Base-by-base conservation (phyloP, 257 asterid genomes). In the Cynanchum wilfordii region DNA sequence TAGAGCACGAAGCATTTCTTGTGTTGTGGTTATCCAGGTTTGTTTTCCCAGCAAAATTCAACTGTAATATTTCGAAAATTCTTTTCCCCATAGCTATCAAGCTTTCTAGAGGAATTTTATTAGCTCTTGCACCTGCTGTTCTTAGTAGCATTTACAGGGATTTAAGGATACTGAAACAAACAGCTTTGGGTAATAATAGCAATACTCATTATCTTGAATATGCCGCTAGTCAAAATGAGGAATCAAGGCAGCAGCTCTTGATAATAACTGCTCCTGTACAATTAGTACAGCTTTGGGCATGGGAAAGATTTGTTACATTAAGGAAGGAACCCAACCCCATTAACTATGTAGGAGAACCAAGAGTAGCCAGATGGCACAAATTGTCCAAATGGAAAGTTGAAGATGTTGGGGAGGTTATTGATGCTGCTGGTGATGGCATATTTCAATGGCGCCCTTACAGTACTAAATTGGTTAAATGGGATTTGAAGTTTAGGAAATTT, bases 271-370 rank as follows among this genome's bases (percentile, higher is more conserved):
- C 82, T 1, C 87, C 85, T 0, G 69, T 84, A 69, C 62, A 71
- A 19, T 56, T 84, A 38, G 81, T 86, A 33, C 84, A 86, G 75
- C 72, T 82, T 58, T 86, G 90, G 90, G 85, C 68, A 19, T 82
- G 88, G 90, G 87, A 82, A 73, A 86, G 90, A 67, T 65, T 86
- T 56, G 22, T 59, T 0, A 9, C 75, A 33, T 27, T 86, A 63
- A 75, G 33, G 77, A 87, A 80, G 5, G 22, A 66, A 27, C 75
- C 75, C 2, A 75, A 78, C 11, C 9, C 40, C 24, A 51, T 74
- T 15, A 58, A 66, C 8, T 36, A 16, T 0, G 38, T 33, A 33
- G 71, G 65, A 13, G 72, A 67, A 49, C 73, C 72, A 30, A 68
- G 85, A 66, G 49, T 80, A 68, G 79, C 81, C 47, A 77, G 77